phyloP scores from a whole-genome alignment of 2,329 filamentous ascomycete species.

The Fusarium equiseti region DNA sequence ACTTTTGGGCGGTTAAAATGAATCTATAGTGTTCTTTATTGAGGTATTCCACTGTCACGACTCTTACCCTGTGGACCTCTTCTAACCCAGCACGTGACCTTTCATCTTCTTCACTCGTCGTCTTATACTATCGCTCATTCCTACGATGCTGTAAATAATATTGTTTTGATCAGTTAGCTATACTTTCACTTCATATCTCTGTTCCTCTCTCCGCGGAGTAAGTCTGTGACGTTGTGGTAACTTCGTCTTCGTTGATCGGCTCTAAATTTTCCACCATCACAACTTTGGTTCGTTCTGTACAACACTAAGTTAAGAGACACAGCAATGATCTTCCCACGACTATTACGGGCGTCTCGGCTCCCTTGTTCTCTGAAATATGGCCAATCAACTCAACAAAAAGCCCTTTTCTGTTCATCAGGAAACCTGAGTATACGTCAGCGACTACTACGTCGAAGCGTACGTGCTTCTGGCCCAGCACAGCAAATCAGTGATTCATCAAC shows the following conservation, averaged over 20 bases:
- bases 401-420: conserved; percentile 7
- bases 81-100: conserved; percentile 23
- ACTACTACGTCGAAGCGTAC: conserved; percentile 1
- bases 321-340: conserved; percentile 8
- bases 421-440: conserved; percentile 23
- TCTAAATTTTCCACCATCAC: not conserved
- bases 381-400: not conserved
- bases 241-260: not conserved
- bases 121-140: not conserved
- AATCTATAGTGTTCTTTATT: not conserved
- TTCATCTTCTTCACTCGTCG: not conserved
- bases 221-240: not conserved
- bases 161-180: not conserved
- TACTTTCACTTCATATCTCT: not conserved
- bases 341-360: not conserved
- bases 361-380: too few species aligned
- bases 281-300: not conserved
- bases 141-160: not conserved
- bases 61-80: conserved; percentile 26
- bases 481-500: not conserved
- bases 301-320: not conserved
- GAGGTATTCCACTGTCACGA: not conserved
- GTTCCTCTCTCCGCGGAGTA: not conserved
- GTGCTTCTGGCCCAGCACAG: not conserved
- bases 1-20: not conserved